Evolutionary conservation across 495 filamentous ascomycete species (phyloP).

Genomic region (Penicillium ochrochloron): DNA sequence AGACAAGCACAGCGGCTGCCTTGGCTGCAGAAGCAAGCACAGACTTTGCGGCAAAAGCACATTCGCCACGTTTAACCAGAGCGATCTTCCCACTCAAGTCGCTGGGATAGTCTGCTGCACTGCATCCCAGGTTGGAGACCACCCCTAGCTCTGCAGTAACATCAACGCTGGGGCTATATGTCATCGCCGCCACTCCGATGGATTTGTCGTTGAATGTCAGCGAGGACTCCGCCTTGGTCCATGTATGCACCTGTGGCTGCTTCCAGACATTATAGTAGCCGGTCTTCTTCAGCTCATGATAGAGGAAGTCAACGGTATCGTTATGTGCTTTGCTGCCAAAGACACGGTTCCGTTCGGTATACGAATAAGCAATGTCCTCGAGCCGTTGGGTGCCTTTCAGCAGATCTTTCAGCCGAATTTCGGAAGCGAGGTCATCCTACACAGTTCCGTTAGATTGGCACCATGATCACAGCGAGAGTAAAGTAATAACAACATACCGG

Average conservation of each 20-base stretch:
- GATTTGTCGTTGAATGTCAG: slow-evolving; percentile 35
- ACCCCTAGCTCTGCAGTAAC: slow-evolving; percentile 49
- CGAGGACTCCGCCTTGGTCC: slow-evolving; percentile 34
- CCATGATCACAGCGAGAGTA: background rate
- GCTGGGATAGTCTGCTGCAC: slow-evolving; percentile 58
- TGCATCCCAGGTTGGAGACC: slow-evolving; percentile 62
- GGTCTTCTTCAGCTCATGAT: slow-evolving; percentile 50
- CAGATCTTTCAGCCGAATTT: slow-evolving; percentile 37
- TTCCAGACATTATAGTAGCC: slow-evolving; percentile 64
- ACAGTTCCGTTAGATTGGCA: background rate
- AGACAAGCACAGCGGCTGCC: slow-evolving; percentile 63
- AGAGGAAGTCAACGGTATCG: slow-evolving; percentile 66
- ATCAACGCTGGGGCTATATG: slow-evolving; percentile 54
- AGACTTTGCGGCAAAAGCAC: slow-evolving; percentile 65
- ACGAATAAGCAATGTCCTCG: slow-evolving; percentile 51
- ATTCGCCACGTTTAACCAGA: slow-evolving; percentile 65
- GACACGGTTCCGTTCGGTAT: slow-evolving; percentile 56
- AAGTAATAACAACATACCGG: slow-evolving; percentile 16
- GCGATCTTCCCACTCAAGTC: slow-evolving; percentile 61
- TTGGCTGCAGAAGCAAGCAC: slow-evolving; percentile 61
- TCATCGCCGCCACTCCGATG: slow-evolving; percentile 39
- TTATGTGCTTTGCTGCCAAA: slow-evolving; percentile 67
- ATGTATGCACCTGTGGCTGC: slow-evolving; percentile 57
- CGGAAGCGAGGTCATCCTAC: slow-evolving; percentile 19
- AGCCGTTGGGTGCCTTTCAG: slow-evolving; percentile 44